Conservation (phyloP, 495 filamentous ascomycete species). For the Podospora australis region DNA sequence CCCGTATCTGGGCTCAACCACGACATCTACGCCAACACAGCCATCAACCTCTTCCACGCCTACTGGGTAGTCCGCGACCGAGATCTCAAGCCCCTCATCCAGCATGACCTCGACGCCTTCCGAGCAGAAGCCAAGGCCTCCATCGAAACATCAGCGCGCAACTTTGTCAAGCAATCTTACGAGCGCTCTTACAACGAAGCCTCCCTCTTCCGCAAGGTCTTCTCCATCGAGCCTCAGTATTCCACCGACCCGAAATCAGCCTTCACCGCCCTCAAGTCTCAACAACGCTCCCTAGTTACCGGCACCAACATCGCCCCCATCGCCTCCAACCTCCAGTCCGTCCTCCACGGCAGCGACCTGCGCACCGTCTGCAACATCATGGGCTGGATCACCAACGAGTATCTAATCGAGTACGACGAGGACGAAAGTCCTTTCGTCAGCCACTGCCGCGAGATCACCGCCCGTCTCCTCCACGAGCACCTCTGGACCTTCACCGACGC, state of each 20-base stretch:
- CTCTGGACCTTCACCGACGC: constrained; percentile 47
- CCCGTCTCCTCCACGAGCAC: constrained; percentile 45
- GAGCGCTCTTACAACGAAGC: constrained; percentile 45
- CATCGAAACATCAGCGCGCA: constrained; percentile 39
- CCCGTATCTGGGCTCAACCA: constrained; percentile 47
- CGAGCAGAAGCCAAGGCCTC: constrained; percentile 38
- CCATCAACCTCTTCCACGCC: constrained; percentile 39
- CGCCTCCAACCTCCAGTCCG: constrained; percentile 37
- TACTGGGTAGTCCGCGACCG: constrained; percentile 40
- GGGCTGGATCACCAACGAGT: constrained; percentile 75
- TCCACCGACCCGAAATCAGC: constrained; percentile 35
- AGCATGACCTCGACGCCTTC: constrained; percentile 48
- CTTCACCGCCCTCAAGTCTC: constrained; percentile 33
- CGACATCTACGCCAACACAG: constrained; percentile 58
- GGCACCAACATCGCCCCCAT: constrained; percentile 42
- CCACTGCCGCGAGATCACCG: constrained; percentile 59
- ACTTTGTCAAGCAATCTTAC: constrained; percentile 45
- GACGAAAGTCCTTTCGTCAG: constrained; percentile 66
- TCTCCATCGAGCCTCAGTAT: constrained; percentile 44
- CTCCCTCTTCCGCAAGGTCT: constrained; percentile 39
- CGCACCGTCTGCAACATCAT: constrained; percentile 66
- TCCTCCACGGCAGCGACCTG: constrained; percentile 37
- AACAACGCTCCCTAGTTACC: constrained; percentile 36
- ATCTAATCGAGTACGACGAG: constrained; percentile 68
- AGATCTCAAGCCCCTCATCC: constrained; percentile 47